Evolutionary conservation across 2,329 filamentous ascomycete species (phyloP).

Genomic region (Diaporthe amygdali): DNA sequence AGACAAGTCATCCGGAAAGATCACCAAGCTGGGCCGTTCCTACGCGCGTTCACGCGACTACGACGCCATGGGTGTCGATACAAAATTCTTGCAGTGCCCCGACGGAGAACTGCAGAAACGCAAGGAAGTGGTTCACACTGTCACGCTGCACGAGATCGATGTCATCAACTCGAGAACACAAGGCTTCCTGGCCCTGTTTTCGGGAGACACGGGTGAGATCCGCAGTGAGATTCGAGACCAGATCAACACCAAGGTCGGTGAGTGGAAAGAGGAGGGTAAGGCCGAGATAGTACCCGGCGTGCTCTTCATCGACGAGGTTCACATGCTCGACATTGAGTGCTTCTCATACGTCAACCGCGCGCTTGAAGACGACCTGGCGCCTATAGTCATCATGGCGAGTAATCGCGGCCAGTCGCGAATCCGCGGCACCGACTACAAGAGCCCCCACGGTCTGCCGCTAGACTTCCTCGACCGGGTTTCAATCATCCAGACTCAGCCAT

Average conservation of each 20-base stretch:
- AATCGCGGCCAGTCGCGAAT: conserved; percentile 93
- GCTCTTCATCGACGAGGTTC: conserved; percentile 97
- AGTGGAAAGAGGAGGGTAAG: conserved; percentile 99
- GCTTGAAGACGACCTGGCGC: conserved; percentile 90
- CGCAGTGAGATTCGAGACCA: conserved; percentile 96
- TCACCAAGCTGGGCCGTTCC: conserved; percentile 93
- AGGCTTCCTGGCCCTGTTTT: conserved; percentile 96
- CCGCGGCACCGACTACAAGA: conserved; percentile 90
- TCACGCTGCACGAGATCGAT: conserved; percentile 96
- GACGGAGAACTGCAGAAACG: conserved; percentile 97
- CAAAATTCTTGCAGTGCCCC: conserved; percentile 96
- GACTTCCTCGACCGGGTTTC: conserved; percentile 96
- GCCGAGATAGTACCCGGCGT: conserved; percentile 97
- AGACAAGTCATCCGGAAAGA: conserved; percentile 97
- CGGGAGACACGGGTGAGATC: conserved; percentile 97
- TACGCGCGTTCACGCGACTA: conserved; percentile 96
- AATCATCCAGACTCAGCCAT: conserved; percentile 92
- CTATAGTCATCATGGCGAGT: conserved; percentile 99
- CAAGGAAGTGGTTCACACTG: conserved; percentile 96
- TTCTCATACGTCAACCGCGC: conserved; percentile 99
- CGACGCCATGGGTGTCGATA: conserved; percentile 98
- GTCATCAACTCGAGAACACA: conserved; percentile 99
- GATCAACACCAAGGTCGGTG: conserved; percentile 98
- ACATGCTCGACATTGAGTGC: conserved; percentile 99
- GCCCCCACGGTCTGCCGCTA: conserved; percentile 90